Conservation (phyloP, 2,329 filamentous ascomycete genomes). For the Ophiostoma sp. region DNA sequence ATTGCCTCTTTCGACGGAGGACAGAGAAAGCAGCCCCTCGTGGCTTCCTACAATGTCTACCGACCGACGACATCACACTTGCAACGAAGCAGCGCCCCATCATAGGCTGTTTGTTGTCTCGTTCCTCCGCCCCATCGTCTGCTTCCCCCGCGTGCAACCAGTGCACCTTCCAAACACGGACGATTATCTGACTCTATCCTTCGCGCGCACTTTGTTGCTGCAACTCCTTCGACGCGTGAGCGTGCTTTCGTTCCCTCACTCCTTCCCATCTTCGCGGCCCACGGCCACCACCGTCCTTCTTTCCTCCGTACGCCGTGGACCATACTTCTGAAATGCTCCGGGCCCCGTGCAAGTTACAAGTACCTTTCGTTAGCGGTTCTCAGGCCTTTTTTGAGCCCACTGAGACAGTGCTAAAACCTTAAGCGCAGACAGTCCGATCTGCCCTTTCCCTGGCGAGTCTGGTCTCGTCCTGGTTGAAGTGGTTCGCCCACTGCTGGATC, state of each 20-base stretch:
- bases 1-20: not conserved
- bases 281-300: not conserved
- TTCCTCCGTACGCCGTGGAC: not conserved
- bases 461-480: too few species aligned
- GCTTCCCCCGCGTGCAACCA: not conserved
- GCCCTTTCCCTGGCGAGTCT: not conserved
- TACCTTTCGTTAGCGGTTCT: not conserved
- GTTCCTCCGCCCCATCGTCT: not conserved
- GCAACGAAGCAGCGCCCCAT: not conserved
- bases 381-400: not conserved
- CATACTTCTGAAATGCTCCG: not conserved
- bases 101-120: not conserved
- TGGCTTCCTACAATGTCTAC: not conserved
- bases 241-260: not conserved
- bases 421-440: constrained; percentile 5
- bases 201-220: constrained; percentile 5
- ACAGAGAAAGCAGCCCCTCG: not conserved
- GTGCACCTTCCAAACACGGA: constrained; percentile 19
- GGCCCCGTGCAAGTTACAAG: not conserved
- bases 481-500: not conserved
- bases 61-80: not conserved
- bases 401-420: constrained; percentile 3
- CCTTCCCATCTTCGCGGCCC: not conserved
- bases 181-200: not conserved
- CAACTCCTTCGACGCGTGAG: not conserved